Conservation (phyloP, 345 rosid species). For the Hypericum perforatum region DNA sequence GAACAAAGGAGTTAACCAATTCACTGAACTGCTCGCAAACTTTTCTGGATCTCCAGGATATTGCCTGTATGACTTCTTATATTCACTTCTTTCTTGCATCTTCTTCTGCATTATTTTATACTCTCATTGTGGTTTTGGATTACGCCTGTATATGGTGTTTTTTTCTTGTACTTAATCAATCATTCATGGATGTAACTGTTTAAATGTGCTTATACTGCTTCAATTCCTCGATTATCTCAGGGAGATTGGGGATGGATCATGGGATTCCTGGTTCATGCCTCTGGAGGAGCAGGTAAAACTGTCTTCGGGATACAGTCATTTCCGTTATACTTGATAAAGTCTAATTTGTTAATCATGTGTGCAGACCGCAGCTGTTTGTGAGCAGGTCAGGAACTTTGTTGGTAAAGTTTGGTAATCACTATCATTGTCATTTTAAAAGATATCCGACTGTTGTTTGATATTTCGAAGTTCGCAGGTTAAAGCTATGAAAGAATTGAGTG, state of each 20-base stretch:
- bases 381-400: conserved; percentile 37
- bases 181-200: neutral
- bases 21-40: conserved; percentile 47
- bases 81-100: conserved; percentile 2
- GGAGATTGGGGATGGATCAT: conserved; percentile 73
- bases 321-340: no score
- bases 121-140: no score
- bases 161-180: no score
- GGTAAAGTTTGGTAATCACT: conserved; percentile 7
- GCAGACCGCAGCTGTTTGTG: conserved; percentile 55
- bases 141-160: no score
- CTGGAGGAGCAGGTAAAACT: conserved; percentile 54
- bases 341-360: conserved; percentile 11
- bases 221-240: conserved; percentile 27
- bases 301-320: no score
- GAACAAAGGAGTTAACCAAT: conserved; percentile 38
- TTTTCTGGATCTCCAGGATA: conserved; percentile 68
- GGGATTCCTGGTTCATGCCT: conserved; percentile 93
- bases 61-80: conserved; percentile 44
- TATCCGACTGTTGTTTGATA: conserved; percentile 2
- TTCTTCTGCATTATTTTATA: conserved; percentile 6
- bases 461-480: conserved; percentile 39
- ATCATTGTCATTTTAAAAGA: neutral
- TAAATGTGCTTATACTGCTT: conserved; percentile 3
- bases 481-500: conserved; percentile 58